Base-by-base conservation (phyloP, 1,284 basidiomycete species). In the Serendipita sp. region DNA sequence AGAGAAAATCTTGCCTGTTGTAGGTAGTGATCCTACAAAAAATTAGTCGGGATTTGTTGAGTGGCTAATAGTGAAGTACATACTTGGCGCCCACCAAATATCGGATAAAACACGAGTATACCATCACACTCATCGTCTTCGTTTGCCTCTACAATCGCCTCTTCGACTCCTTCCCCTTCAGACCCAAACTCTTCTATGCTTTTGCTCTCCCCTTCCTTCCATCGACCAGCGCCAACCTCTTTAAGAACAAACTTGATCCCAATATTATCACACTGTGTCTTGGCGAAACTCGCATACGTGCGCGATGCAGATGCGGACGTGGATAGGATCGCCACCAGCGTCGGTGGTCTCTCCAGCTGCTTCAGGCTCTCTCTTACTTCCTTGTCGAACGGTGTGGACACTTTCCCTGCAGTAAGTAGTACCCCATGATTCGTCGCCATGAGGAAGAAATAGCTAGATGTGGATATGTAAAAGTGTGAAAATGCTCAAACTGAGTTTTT, bases 101-200 rank as follows among this genome's bases (percentile, higher is more conserved):
- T 93, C 8, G 92, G 92, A 73, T 90, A 95, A 74, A 96, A 97
- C 32, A 96, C 90, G 89, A 91, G 64, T 71, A 97, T 93, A n/a
- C 94, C 94, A 75, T 96, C 84, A 4, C 96, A 83, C 65, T 77
- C 79, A 26, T 79, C 76, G 71, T 96, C 91, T 66, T 91, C 90
- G 71, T 97, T 97, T 22, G 93, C 89, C 70, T 94, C 91, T 63
- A 98, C 86, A 67, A 97, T 94, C 3, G 90, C 93, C 72, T 96
- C 91, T 72, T 96, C 93, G 10, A 93, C 91, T 10, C 88, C 91
- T 43, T 86, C 84, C 10, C 82, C 81, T 17, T 83, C 79, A 71
- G 82, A 71, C 72, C 75, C 62, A 69, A 79, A 72, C 70, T 77
- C 67, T 79, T 70, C 68, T 79, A 78, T 68, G 68, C 93, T 62